These are phyloP conservation scores for Effrenium voratum DNA, from an alignment of 73 alveolate species.

Conservation along the genomic window DNA sequence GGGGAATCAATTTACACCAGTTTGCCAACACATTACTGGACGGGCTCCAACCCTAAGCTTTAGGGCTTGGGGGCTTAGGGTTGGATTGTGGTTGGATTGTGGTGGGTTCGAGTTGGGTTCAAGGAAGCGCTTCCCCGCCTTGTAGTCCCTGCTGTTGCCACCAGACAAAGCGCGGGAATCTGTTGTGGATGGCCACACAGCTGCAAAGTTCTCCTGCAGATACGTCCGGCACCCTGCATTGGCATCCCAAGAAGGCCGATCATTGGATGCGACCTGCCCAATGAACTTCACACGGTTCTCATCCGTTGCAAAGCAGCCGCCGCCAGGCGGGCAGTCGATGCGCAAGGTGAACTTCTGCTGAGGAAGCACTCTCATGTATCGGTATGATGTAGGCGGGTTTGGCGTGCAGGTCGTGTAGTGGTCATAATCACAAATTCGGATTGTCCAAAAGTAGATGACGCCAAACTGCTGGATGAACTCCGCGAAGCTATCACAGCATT, in stretches of 20 bases:
- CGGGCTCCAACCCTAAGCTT: no score
- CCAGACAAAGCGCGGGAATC: slow-evolving; percentile 49
- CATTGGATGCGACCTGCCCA: slow-evolving; percentile 70
- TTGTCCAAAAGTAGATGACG: slow-evolving; percentile 85
- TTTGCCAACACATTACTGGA: no score
- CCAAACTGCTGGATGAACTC: slow-evolving; percentile 93
- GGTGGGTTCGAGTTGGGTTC: no score
- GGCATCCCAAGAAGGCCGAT: slow-evolving; percentile 93
- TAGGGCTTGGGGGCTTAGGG: no score
- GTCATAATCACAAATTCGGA: slow-evolving; percentile 67
- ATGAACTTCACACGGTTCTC: slow-evolving; percentile 45
- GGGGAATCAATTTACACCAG: no score
- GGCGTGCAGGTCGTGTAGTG: slow-evolving; percentile 92
- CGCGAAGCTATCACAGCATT: slow-evolving; percentile 44
- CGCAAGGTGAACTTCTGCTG: slow-evolving; percentile 94
- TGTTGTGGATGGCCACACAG: slow-evolving; percentile 56
- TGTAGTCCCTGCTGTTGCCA: slow-evolving; percentile 42
- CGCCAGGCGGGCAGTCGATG: slow-evolving; percentile 91
- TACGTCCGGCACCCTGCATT: slow-evolving; percentile 43
- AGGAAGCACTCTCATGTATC: slow-evolving; percentile 42
- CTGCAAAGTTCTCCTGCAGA: not conserved
- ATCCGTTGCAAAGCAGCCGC: not conserved
- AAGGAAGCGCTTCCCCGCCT: not conserved
- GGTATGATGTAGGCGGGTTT: slow-evolving; percentile 4
- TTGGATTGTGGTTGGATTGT: not conserved